phyloP scores from a whole-genome alignment of 2,329 filamentous ascomycete species.

The Aspergillus fructus region DNA sequence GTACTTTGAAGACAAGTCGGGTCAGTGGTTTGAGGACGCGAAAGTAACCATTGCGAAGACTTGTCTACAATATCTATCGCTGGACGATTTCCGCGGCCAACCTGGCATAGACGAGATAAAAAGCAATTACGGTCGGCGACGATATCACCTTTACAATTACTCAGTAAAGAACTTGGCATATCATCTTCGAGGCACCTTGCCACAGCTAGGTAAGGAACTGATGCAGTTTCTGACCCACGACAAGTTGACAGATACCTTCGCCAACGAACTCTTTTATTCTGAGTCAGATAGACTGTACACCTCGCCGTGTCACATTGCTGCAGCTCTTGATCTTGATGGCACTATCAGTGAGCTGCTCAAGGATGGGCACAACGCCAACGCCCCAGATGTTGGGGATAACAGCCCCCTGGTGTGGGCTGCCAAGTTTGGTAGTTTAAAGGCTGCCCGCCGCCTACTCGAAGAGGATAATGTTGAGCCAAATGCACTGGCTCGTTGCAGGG shows the following conservation, averaged over 20 bases:
- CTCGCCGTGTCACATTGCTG: not conserved
- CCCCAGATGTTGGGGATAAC: not conserved
- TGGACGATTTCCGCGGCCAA: not conserved
- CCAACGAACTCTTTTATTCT: not conserved
- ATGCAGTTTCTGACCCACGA: not conserved
- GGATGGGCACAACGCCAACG: not conserved
- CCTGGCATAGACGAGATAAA: too few relatives aligned
- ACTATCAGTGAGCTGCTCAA: not conserved
- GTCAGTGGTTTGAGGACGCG: slow-evolving; percentile 31
- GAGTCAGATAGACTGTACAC: too few relatives aligned
- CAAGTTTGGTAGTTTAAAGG: not conserved
- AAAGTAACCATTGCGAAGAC: slow-evolving; percentile 26
- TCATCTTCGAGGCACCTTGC: not conserved
- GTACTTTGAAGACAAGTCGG: slow-evolving; percentile 38
- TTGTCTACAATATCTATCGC: slow-evolving; percentile 22
- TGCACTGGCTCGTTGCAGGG: not conserved
- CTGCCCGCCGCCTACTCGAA: not conserved
- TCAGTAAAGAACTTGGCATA: not conserved
- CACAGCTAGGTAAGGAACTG: not conserved
- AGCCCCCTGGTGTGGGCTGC: not conserved
- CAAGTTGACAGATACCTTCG: not conserved
- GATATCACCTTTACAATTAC: too few relatives aligned
- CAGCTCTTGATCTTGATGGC: not conserved
- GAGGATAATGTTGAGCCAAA: not conserved
- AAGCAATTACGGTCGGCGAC: too few relatives aligned